Conservation (phyloP, 768 basidiomycete genomes). For the Russula compacta region DNA sequence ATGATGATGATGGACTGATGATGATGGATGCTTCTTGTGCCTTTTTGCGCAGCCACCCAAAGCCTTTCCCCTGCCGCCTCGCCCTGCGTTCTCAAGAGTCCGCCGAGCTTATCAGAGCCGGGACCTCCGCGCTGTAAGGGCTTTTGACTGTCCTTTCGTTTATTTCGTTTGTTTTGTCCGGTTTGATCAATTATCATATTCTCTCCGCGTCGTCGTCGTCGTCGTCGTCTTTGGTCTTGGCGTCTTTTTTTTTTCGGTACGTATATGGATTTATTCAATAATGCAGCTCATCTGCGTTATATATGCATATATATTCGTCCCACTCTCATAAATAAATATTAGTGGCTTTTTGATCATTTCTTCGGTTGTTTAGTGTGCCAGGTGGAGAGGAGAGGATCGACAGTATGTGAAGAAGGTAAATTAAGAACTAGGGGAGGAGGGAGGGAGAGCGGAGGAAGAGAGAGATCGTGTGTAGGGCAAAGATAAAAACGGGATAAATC, state of each 20-base stretch:
- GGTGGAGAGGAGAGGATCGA: too few relatives aligned
- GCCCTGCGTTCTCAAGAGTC: slow-evolving; percentile 10
- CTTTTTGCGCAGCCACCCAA: slow-evolving; percentile 10
- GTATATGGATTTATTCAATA: not conserved
- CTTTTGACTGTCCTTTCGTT: not conserved
- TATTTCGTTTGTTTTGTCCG: not conserved
- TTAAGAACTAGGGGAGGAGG: too few relatives aligned
- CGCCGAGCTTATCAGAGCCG: slow-evolving; percentile 12
- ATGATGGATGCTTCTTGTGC: not conserved
- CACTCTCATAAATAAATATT: not conserved
- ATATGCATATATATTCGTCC: not conserved
- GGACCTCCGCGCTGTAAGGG: slow-evolving; percentile 4
- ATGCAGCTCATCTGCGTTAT: not conserved
- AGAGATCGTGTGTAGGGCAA: too few relatives aligned
- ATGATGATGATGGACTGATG: too few relatives aligned
- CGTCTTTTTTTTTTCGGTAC: not conserved
- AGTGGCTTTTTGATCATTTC: not conserved
- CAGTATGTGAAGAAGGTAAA: too few relatives aligned
- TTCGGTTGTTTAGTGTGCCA: too few relatives aligned
- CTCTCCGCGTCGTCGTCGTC: not conserved
- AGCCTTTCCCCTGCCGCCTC: slow-evolving; percentile 15
- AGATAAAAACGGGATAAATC: too few relatives aligned
- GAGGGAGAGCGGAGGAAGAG: too few relatives aligned
- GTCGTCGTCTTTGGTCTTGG: not conserved
- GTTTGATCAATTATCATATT: not conserved